phyloP scores from a whole-genome alignment of 139 green algal genomes.

The Volvox africanus region DNA sequence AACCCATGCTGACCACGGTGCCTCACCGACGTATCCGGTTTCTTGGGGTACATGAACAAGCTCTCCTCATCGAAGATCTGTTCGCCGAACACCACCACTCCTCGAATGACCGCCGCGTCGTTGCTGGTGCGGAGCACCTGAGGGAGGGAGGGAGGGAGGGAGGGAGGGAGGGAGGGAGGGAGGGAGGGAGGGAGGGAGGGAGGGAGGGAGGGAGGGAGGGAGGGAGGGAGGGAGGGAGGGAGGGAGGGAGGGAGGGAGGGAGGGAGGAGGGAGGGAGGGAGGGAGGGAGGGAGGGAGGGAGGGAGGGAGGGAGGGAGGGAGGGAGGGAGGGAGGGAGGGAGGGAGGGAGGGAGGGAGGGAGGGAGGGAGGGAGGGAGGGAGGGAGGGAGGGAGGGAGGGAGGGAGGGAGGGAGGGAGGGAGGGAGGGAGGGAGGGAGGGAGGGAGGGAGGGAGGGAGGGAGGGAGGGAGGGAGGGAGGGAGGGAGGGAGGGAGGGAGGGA shows the following conservation, averaged over 20 bases:
- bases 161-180: neutral
- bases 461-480: neutral
- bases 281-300: neutral
- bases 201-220: no score
- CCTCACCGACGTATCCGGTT: slow-evolving; percentile 12
- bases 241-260: neutral
- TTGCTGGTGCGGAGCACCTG: slow-evolving; percentile 68
- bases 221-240: neutral
- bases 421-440: neutral
- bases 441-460: neutral
- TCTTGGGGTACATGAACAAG: slow-evolving; percentile 57
- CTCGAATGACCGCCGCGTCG: slow-evolving; percentile 67
- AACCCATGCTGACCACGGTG: no score
- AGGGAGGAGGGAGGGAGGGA: neutral
- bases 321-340: neutral
- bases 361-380: neutral
- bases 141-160: neutral
- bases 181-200: neutral
- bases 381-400: neutral
- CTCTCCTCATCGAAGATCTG: slow-evolving; percentile 69
- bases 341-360: neutral
- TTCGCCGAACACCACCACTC: slow-evolving; percentile 72
- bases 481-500: neutral
- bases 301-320: neutral
- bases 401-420: neutral